These are phyloP conservation scores for Saccharomycopsis sp. DNA, from an alignment of 805 yeast species.

Conservation along the genomic window DNA sequence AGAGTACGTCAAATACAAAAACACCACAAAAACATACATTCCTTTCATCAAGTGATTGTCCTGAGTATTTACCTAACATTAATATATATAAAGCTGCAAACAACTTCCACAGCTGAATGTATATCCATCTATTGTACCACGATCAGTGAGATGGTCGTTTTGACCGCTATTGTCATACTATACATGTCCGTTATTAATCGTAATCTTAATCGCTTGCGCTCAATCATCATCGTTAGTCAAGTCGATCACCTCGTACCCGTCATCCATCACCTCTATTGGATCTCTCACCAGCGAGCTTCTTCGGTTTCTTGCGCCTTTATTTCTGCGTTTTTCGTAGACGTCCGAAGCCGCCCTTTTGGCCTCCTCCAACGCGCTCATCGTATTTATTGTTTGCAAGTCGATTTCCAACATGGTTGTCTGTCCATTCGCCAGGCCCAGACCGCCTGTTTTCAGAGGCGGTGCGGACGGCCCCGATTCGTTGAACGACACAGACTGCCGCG, in stretches of 20 bases:
- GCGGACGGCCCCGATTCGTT: background rate
- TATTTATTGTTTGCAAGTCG: background rate
- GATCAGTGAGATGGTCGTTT: too few species aligned
- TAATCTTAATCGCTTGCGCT: too few species aligned
- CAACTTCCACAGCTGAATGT: too few species aligned
- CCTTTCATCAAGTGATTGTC: slow-evolving; percentile 50
- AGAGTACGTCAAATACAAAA: slow-evolving; percentile 50
- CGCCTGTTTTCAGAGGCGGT: background rate
- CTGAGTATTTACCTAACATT: too few species aligned
- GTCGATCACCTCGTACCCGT: background rate
- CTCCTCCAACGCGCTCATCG: background rate
- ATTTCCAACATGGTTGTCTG: background rate
- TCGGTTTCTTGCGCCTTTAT: background rate
- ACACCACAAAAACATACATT: slow-evolving; percentile 47
- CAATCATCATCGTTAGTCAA: slow-evolving; percentile 1
- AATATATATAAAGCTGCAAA: too few species aligned
- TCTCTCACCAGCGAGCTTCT: background rate
- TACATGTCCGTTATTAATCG: too few species aligned
- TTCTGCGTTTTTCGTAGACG: background rate
- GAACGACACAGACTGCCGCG: background rate
- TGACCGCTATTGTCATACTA: too few species aligned
- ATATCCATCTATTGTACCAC: too few species aligned
- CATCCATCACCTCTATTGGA: background rate
- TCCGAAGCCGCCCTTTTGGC: background rate
- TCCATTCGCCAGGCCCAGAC: too few species aligned